Base-by-base conservation (phyloP, 805 yeast species). In the Cyberlindnera nakhonratchasimensis region DNA sequence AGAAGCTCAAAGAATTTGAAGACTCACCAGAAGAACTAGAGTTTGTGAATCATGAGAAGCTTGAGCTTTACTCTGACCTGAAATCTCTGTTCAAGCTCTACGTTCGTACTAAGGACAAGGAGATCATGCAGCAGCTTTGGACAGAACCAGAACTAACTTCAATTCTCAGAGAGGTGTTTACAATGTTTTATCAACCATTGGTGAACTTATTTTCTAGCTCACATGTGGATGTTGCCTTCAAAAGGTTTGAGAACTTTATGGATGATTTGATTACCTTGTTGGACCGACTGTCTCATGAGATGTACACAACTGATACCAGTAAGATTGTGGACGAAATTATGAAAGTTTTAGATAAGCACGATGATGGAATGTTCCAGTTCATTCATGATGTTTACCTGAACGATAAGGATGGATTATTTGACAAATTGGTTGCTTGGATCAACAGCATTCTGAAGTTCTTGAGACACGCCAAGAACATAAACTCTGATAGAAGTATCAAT, bases 91-190 rank as follows among this genome's bases (percentile, higher is more conserved):
- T 84, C 63, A 80, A 75, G 46, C 63, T 84, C 14, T 74, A 74
- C 48, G 67, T 86, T 1, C 74, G 93, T 26, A 81, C 77, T 43
- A 75, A 79, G 28, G 99, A 91, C 57, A 89, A 87, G 58, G 77
- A 79, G 42, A 65, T 83, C 32, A 63, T 90, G 69, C 80, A 80
- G 53, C 81, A 82, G 55, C 59, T 90, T 32, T 87, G 96, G 95
- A 79, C 78, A 34, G 96, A 90, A 53, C 88, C 91, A 0, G 86
- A 85, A 50, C 66, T 95, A 34, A 80, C 89, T n/a, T 72, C 72
- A 28, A 70, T 91, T 31, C 67, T 90, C 43, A 84, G 84, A 50
- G 86, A 86, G 36, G 68, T 88, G 22, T 71, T 93, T 35, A 69
- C 86, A 2, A 67, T 85, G 48, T 79, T 86, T 48, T 86, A 84